phyloP scores from a whole-genome alignment of 148 eudicot genomes.

The Hydrangea macrophylla region DNA sequence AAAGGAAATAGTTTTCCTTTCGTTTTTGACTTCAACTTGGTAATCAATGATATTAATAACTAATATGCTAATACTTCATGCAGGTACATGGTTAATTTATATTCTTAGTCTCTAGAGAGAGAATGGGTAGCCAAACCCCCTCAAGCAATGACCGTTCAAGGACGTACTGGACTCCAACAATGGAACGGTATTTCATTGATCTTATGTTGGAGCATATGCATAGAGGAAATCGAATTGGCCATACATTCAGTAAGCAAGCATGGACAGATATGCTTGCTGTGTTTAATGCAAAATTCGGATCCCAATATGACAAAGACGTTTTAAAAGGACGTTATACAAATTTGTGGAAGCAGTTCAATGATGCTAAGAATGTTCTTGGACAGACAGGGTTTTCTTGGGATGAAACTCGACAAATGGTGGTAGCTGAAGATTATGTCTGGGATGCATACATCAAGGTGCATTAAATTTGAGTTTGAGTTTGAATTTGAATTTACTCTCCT shows the following conservation, averaged over 20 bases:
- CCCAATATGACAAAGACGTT: constrained; percentile 37
- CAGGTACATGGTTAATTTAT: constrained; percentile 7
- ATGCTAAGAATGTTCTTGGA: constrained; percentile 30
- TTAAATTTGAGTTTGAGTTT: neutral
- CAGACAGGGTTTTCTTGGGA: constrained; percentile 39
- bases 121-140: constrained; percentile 27
- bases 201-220: constrained; percentile 42
- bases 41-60: neutral
- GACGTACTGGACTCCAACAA: constrained; percentile 35
- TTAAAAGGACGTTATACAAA: constrained; percentile 34
- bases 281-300: constrained; percentile 31
- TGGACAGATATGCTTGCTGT: constrained; percentile 33
- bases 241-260: constrained; percentile 39
- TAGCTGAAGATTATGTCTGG: constrained; percentile 39
- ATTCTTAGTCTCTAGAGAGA: neutral
- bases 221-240: constrained; percentile 37
- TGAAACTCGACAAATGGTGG: constrained; percentile 29
- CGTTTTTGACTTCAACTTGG: neutral
- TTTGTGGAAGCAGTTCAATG: constrained; percentile 39
- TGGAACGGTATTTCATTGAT: constrained; percentile 37
- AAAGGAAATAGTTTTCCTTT: too few relatives aligned
- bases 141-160: constrained; percentile 28
- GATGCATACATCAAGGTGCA: constrained; percentile 35
- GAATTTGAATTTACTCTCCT: neutral
- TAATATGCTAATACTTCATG: neutral